Evolutionary conservation across 495 filamentous ascomycete species (phyloP), one percentile per base, ranked within the genome.

Genomic region (Baudoinia panamericana): DNA sequence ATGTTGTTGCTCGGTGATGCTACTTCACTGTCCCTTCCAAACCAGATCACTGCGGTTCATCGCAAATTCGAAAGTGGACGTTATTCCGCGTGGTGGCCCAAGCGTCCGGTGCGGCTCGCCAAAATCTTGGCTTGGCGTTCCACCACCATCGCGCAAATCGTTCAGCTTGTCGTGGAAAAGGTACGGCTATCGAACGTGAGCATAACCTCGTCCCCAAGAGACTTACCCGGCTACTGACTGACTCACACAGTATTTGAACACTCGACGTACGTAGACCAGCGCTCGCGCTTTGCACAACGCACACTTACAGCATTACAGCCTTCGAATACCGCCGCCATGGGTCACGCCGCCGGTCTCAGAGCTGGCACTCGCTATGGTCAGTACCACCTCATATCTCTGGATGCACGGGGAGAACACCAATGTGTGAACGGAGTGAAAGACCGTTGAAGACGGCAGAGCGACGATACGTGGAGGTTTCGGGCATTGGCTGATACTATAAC

Each of bases 261-360:
- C 25, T 24, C 11, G 29, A 44, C 46, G 46, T 50, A 50, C 31
- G 41, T 41, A 30, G 13, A 37, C 7, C 21, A 8, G 13, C 26
- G 2, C 22, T 25, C 5, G n/a, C 13, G 8, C 9, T 5, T 21
- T 10, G 18, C 10, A 35, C 15, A 4, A 4, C 19, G 16, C 24
- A 13, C 12, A 23, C 35, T 39, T 35, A 46, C 30, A 41, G 16
- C 40, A 34, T 18, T 6, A 41, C 30, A 51, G 48, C 48, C 43
- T 25, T 27, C 25, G 17, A 44, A 43, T 22, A 41, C 27, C 30
- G 19, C 62, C 71, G 68, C 63, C 55, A 96, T 94, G 88, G 85
- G 85, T 88, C 87, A 95, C 77, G 75, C 86, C 50, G 78, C 79
- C 63, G 88, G 88, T 88, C 77, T 94, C 58, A 73, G 87, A 65